A percentile compares a stretch with the other conserved stretches of the same genome.
Conservation (phyloP, 768 basidiomycete genomes). For the Suillus plorans region DNA sequence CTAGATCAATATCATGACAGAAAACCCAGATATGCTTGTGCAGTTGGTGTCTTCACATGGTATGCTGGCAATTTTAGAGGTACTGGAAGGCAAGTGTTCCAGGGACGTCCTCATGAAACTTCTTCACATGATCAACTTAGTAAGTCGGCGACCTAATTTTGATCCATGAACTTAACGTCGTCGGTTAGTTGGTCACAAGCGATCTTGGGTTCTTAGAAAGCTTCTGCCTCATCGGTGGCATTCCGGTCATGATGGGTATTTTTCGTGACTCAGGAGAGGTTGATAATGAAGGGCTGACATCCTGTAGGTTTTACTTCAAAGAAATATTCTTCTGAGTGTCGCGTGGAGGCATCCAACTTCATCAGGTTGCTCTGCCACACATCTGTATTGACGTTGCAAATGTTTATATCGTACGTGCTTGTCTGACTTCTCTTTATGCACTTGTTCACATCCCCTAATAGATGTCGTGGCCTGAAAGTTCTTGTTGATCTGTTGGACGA, state of each 20-base stretch:
- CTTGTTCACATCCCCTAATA: slow-evolving; percentile 27
- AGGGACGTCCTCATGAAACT: slow-evolving; percentile 85
- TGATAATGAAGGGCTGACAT: slow-evolving; percentile 5
- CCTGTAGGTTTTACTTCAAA: slow-evolving; percentile 85
- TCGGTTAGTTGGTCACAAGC: slow-evolving; percentile 53
- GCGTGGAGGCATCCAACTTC: slow-evolving; percentile 94
- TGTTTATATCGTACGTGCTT: slow-evolving; percentile 95
- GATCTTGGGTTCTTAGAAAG: slow-evolving; percentile 90
- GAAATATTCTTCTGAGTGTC: slow-evolving; percentile 89
- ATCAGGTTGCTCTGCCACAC: slow-evolving; percentile 90
- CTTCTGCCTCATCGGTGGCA: slow-evolving; percentile 93
- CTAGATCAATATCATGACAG: slow-evolving; percentile 73
- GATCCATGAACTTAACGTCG: neutral
- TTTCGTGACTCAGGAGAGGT: slow-evolving; percentile 10
- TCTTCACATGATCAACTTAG: slow-evolving; percentile 87
- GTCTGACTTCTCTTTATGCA: neutral
- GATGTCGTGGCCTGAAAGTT: slow-evolving; percentile 92
- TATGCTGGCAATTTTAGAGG: slow-evolving; percentile 92
- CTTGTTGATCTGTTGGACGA: slow-evolving; percentile 96
- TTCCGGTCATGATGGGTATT: slow-evolving; percentile 91
- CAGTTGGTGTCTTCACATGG: slow-evolving; percentile 94
- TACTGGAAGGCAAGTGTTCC: slow-evolving; percentile 83
- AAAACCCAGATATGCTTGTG: slow-evolving; percentile 80
- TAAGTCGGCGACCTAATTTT: slow-evolving; percentile 34
- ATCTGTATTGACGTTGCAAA: slow-evolving; percentile 91